phyloP scores from a whole-genome alignment of 2,329 filamentous ascomycete species.

The Pseudogymnoascus sp. region DNA sequence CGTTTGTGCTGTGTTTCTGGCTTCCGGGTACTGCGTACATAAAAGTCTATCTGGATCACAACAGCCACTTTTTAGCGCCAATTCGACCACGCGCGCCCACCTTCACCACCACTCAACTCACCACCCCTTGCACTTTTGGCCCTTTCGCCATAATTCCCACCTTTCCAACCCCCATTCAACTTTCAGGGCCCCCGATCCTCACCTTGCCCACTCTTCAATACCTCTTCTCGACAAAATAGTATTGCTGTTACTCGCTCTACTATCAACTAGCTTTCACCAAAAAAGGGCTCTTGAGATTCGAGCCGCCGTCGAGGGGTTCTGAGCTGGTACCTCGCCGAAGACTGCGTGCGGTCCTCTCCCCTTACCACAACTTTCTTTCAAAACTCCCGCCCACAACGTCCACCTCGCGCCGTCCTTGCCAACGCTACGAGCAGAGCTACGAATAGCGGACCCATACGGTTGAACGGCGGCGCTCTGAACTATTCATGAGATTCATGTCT shows the following conservation, averaged over 20 bases:
- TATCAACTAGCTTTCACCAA: not conserved
- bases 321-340: slow-evolving; percentile 2
- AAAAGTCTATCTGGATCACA: slow-evolving; percentile 4
- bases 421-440: slow-evolving; percentile 2
- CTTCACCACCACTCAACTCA: not conserved
- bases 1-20: too few species aligned
- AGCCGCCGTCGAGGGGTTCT: slow-evolving; percentile 1
- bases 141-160: not conserved
- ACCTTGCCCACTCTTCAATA: not conserved
- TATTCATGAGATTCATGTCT: slow-evolving; percentile 1
- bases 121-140: not conserved
- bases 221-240: not conserved
- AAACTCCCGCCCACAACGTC: not conserved
- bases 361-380: not conserved
- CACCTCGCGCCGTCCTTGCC: not conserved
- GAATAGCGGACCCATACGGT: not conserved
- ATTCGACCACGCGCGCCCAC: not conserved
- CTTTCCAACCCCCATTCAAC: not conserved
- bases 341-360: slow-evolving; percentile 1
- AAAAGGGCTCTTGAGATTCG: not conserved
- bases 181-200: not conserved
- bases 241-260: not conserved
- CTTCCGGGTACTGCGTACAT: not conserved
- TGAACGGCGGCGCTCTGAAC: not conserved
- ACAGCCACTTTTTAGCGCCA: slow-evolving; percentile 1